These are phyloP conservation scores for Panellus pusillus DNA, from an alignment of 768 basidiomycete species.

Conservation along the genomic window DNA sequence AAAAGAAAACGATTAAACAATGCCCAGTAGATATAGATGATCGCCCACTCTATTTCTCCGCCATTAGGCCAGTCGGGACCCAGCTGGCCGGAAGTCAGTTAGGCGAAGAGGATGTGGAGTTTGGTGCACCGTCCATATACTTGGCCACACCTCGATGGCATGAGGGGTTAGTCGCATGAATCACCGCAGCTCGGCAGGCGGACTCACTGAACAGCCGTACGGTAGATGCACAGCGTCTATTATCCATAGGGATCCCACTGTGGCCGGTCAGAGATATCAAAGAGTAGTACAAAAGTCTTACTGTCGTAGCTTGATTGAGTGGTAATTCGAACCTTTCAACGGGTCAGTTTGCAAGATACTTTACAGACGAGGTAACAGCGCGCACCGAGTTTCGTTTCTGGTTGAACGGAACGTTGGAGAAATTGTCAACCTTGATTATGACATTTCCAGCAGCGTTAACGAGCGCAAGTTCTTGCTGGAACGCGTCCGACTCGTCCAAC, in stretches of 20 bases:
- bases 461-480: constrained; percentile 44
- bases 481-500: constrained; percentile 38
- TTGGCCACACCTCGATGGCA: constrained; percentile 42
- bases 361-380: constrained; percentile 3
- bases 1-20: background rate
- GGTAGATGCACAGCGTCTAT: constrained; percentile 49
- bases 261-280: too few species aligned
- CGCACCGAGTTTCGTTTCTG: constrained; percentile 61
- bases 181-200: background rate
- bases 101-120: background rate
- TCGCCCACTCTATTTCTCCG: constrained; percentile 48
- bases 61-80: constrained; percentile 42
- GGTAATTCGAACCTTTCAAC: constrained; percentile 43
- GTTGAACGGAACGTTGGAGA: constrained; percentile 46
- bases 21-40: background rate
- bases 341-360: background rate
- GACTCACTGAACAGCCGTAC: constrained; percentile 52
- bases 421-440: constrained; percentile 63
- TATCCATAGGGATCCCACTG: constrained; percentile 27
- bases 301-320: constrained; percentile 42
- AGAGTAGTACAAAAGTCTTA: constrained; percentile 32
- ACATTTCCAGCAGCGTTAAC: constrained; percentile 49
- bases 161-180: background rate
- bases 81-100: constrained; percentile 16
- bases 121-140: constrained; percentile 46